Evolutionary conservation across 495 filamentous ascomycete species (phyloP).

Genomic region (Niebla homalea): DNA sequence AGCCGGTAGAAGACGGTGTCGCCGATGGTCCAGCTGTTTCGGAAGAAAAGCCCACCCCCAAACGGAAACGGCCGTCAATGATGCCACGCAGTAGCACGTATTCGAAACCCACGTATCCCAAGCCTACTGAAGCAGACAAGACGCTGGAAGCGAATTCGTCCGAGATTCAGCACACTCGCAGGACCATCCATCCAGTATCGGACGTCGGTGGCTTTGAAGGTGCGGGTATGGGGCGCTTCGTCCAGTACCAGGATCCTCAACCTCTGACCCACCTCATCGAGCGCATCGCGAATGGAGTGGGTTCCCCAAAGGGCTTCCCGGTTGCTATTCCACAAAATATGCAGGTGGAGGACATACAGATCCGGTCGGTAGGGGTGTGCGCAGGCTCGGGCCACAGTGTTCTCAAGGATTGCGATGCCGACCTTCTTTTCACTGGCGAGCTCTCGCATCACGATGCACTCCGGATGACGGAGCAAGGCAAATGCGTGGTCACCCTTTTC

Average conservation of each 20-base stretch:
- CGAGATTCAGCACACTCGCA: conserved; percentile 34
- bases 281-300: conserved; percentile 43
- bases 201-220: conserved; percentile 36
- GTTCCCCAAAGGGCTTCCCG: conserved; percentile 50
- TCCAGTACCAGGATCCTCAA: conserved; percentile 47
- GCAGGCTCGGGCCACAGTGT: conserved; percentile 72
- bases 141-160: conserved; percentile 10
- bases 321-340: conserved; percentile 53
- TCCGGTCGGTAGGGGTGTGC: conserved; percentile 55
- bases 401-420: conserved; percentile 49
- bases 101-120: conserved; percentile 31
- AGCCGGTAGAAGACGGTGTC: conserved; percentile 1
- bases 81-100: conserved; percentile 20
- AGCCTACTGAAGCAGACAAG: conserved; percentile 15
- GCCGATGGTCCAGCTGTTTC: background rate
- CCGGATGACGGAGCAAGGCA: conserved; percentile 75
- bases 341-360: conserved; percentile 38
- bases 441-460: conserved; percentile 86
- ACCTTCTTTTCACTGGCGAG: conserved; percentile 83
- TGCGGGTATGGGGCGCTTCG: conserved; percentile 65
- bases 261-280: conserved; percentile 49
- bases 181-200: conserved; percentile 38
- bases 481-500: conserved; percentile 68
- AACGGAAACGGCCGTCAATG: conserved; percentile 11
- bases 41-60: background rate